Percentiles rank a stretch among this genome's conserved stretches.
Conservation (phyloP, 2,329 filamentous ascomycete genomes). For the Aspergillus sclerotialis region DNA sequence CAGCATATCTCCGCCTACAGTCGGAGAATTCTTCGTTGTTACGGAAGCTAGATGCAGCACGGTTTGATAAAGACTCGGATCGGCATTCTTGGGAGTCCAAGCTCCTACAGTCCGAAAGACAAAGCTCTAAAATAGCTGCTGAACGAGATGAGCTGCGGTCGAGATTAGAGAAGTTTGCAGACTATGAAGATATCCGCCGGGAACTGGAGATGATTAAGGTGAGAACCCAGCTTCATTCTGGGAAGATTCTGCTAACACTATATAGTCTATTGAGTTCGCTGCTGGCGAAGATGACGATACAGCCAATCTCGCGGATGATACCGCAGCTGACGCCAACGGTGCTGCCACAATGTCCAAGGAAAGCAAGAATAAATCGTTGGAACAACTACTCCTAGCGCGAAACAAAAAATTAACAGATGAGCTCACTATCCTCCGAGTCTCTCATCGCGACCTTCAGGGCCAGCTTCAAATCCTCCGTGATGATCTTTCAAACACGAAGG, state of each 20-base stretch:
- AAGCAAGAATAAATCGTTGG: constrained; percentile 59
- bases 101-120: constrained; percentile 71
- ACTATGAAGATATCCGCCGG: constrained; percentile 94
- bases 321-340: constrained; percentile 38
- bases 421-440: constrained; percentile 84
- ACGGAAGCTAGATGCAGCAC: constrained; percentile 74
- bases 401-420: constrained; percentile 98
- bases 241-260: constrained; percentile 6
- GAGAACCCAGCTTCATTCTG: constrained; percentile 8
- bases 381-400: constrained; percentile 81
- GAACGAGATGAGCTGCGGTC: constrained; percentile 73
- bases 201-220: constrained; percentile 90
- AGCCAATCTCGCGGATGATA: constrained; percentile 36
- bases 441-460: constrained; percentile 81
- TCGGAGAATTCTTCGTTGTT: constrained; percentile 91
- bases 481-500: constrained; percentile 73
- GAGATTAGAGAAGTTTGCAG: constrained; percentile 81
- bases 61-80: constrained; percentile 76
- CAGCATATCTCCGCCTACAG: constrained; percentile 75
- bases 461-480: constrained; percentile 75
- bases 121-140: constrained; percentile 64
- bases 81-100: constrained; percentile 70
- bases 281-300: constrained; percentile 69
- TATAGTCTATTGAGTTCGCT: constrained; percentile 83
- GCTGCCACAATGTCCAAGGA: constrained; percentile 53